These are phyloP conservation scores for Dorcoceras hygrometricum DNA, from an alignment of 257 asterid species.

Conservation along the genomic window DNA sequence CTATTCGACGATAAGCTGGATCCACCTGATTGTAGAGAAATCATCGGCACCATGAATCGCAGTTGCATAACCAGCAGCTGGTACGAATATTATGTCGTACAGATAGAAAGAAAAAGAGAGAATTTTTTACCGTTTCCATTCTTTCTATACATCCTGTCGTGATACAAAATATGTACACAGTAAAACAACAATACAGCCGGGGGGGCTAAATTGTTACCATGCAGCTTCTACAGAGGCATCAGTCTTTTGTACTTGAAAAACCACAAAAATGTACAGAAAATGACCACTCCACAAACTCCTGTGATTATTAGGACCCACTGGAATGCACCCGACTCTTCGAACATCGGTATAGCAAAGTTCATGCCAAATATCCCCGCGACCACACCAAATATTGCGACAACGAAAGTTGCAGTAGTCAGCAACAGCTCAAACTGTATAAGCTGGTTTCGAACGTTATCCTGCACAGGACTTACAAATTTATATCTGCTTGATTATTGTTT, in stretches of 20 bases:
- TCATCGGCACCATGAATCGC: neutral
- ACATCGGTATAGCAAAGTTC: conserved; percentile 42
- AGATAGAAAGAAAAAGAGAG: neutral
- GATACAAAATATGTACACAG: neutral
- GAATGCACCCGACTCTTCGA: conserved; percentile 38
- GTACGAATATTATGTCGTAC: no score
- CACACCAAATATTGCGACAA: conserved; percentile 58
- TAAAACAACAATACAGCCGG: neutral
- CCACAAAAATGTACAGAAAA: conserved; percentile 43
- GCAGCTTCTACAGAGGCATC: conserved; percentile 43
- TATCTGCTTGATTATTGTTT: neutral
- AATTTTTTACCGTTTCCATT: neutral
- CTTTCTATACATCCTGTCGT: neutral
- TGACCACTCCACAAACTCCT: conserved; percentile 36
- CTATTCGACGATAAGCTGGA: neutral
- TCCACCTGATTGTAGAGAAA: neutral
- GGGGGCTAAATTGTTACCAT: neutral
- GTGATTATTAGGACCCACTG: conserved; percentile 50
- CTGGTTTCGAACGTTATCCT: conserved; percentile 62
- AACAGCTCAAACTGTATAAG: conserved; percentile 53
- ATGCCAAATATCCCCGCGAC: conserved; percentile 61
- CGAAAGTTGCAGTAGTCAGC: conserved; percentile 57
- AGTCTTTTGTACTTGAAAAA: conserved; percentile 49
- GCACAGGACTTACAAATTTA: conserved; percentile 18
- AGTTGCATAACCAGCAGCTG: neutral